phyloP scores from a whole-genome alignment of 2,329 filamentous ascomycete genomes.

The Verticillium longisporum region DNA sequence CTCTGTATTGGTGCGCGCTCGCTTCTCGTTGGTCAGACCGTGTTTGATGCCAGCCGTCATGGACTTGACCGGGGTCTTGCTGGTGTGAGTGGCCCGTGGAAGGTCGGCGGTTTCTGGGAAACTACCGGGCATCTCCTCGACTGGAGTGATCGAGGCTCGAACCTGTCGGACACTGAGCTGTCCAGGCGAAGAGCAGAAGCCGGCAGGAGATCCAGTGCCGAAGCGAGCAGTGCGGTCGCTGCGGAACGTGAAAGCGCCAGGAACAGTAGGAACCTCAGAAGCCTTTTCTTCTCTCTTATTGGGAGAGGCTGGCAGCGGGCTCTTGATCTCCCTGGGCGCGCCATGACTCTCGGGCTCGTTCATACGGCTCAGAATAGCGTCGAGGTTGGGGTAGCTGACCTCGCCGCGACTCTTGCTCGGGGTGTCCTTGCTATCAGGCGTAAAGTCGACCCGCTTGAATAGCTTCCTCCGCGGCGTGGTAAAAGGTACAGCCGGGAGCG shows the following conservation, averaged over 20 bases:
- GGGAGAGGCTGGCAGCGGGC: constrained; percentile 7
- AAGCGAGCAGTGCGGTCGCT: constrained; percentile 60
- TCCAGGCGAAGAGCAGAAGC: constrained; percentile 14
- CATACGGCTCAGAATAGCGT: constrained; percentile 15
- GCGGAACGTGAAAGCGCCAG: constrained; percentile 59
- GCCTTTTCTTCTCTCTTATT: constrained; percentile 14
- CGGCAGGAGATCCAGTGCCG: constrained; percentile 43
- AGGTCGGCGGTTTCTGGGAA: constrained; percentile 34
- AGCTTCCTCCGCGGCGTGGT: constrained; percentile 63
- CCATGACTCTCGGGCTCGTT: neutral
- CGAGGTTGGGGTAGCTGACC: constrained; percentile 25
- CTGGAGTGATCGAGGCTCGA: constrained; percentile 40
- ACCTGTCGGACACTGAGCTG: constrained; percentile 54
- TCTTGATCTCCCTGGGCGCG: neutral
- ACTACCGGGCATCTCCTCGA: constrained; percentile 44
- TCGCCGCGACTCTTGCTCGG: constrained; percentile 22
- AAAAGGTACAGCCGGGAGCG: constrained; percentile 43
- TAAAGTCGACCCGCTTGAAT: constrained; percentile 74
- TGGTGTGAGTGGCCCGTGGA: neutral
- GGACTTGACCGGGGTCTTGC: constrained; percentile 27
- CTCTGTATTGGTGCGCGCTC: constrained; percentile 20
- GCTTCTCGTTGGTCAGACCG: constrained; percentile 61
- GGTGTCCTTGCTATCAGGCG: constrained; percentile 56
- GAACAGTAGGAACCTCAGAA: constrained; percentile 30
- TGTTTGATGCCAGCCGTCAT: constrained; percentile 42